These are phyloP conservation scores for Beta macrorhiza DNA, from an alignment of 179 eudicot genomes.

Conservation along the genomic window DNA sequence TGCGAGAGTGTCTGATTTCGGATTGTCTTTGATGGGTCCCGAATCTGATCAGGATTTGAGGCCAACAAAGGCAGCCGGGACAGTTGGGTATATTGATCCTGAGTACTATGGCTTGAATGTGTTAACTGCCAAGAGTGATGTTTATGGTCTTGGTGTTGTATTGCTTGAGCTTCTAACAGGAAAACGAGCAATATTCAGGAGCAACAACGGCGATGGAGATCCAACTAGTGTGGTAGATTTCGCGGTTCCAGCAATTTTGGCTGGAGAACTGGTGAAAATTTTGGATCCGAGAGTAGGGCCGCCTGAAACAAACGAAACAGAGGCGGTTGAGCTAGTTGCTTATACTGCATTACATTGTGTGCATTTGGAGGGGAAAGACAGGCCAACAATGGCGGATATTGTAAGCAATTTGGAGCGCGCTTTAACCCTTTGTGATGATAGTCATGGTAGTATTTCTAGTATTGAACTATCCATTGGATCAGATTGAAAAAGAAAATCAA, in stretches of 20 bases:
- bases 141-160: slow-evolving; percentile 93
- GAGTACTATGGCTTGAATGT: slow-evolving; percentile 88
- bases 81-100: slow-evolving; percentile 93
- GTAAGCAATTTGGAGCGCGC: slow-evolving; percentile 89
- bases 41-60: slow-evolving; percentile 42
- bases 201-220: slow-evolving; percentile 39
- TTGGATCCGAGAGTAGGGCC: slow-evolving; percentile 73
- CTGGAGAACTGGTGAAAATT: slow-evolving; percentile 56
- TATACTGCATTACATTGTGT: slow-evolving; percentile 89
- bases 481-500: slow-evolving; percentile 45
- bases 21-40: slow-evolving; percentile 72
- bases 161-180: slow-evolving; percentile 83
- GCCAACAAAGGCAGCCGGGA: slow-evolving; percentile 78
- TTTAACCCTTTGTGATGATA: slow-evolving; percentile 56
- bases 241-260: slow-evolving; percentile 64
- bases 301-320: slow-evolving; percentile 56
- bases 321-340: slow-evolving; percentile 87
- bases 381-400: slow-evolving; percentile 82
- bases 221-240: slow-evolving; percentile 76
- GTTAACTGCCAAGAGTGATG: slow-evolving; percentile 83
- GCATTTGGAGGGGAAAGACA: slow-evolving; percentile 77
- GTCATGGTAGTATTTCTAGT: slow-evolving; percentile 85
- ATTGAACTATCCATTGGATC: slow-evolving; percentile 58
- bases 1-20: slow-evolving; percentile 92
- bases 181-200: slow-evolving; percentile 73